Evolutionary conservation across 257 asterid genomes (phyloP).

Genomic region (Echium plantagineum): DNA sequence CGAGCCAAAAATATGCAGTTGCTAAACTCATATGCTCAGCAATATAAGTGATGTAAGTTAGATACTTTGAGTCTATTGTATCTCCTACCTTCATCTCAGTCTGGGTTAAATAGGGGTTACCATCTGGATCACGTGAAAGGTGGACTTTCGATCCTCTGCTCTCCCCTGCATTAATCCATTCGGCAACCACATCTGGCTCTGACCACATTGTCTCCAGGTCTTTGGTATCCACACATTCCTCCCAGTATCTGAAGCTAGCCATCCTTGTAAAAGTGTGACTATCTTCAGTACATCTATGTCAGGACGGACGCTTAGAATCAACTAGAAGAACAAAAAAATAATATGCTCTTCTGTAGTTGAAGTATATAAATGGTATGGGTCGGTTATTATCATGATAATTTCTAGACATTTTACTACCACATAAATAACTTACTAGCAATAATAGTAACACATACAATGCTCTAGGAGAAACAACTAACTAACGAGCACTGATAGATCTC

Average conservation of each 20-base stretch:
- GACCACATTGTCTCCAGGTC: slow-evolving; percentile 88
- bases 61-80: neutral
- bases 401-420: too few relatives aligned
- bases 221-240: slow-evolving; percentile 73
- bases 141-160: slow-evolving; percentile 66
- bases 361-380: neutral
- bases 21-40: neutral
- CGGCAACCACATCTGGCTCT: slow-evolving; percentile 62
- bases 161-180: slow-evolving; percentile 86
- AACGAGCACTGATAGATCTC: too few relatives aligned
- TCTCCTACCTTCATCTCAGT: slow-evolving; percentile 79
- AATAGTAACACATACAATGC: too few relatives aligned
- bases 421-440: too few relatives aligned
- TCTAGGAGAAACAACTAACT: too few relatives aligned
- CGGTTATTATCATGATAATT: neutral
- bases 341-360: too few relatives aligned
- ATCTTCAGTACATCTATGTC: neutral
- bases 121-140: slow-evolving; percentile 94
- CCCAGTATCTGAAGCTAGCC: slow-evolving; percentile 84
- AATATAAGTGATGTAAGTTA: neutral
- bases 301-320: neutral
- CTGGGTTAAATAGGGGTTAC: slow-evolving; percentile 80
- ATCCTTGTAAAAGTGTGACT: slow-evolving; percentile 15
- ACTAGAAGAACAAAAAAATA: too few relatives aligned
- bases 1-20: neutral